Percentiles rank a stretch among this genome's conserved stretches.
Conservation (phyloP, 495 filamentous ascomycete genomes). For the Aspergillus nidulans region DNA sequence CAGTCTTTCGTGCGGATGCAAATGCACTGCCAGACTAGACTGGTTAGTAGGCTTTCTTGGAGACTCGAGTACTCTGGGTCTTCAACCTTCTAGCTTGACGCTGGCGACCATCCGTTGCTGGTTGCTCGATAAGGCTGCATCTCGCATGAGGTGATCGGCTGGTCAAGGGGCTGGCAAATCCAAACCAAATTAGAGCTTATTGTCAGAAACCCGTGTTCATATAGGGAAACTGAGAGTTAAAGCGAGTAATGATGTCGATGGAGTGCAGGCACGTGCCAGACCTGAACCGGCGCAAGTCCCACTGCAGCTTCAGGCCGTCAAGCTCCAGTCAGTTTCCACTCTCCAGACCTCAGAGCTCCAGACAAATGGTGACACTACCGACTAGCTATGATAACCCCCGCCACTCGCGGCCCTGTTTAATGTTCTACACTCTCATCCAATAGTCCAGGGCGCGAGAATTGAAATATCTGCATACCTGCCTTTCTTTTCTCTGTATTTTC, state of each 20-base stretch:
- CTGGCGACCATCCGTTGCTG: neutral
- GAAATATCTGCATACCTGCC: neutral
- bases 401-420: neutral
- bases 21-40: neutral
- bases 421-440: neutral
- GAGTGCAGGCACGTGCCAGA: constrained; percentile 1
- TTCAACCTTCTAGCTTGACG: neutral
- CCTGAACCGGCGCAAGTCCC: neutral
- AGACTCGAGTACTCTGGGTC: neutral
- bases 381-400: neutral
- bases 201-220: neutral
- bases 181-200: neutral
- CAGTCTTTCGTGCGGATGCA: neutral
- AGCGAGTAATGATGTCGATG: too few species aligned
- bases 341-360: neutral
- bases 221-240: too few species aligned
- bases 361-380: neutral
- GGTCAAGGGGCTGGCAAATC: neutral
- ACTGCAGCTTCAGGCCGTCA: neutral
- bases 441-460: neutral
- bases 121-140: neutral
- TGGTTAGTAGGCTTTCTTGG: too few species aligned
- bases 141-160: neutral
- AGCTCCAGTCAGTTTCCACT: neutral
- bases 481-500: neutral